Evolutionary conservation across 2,329 filamentous ascomycete species (phyloP).

Genomic region (Aspergillus sp.): DNA sequence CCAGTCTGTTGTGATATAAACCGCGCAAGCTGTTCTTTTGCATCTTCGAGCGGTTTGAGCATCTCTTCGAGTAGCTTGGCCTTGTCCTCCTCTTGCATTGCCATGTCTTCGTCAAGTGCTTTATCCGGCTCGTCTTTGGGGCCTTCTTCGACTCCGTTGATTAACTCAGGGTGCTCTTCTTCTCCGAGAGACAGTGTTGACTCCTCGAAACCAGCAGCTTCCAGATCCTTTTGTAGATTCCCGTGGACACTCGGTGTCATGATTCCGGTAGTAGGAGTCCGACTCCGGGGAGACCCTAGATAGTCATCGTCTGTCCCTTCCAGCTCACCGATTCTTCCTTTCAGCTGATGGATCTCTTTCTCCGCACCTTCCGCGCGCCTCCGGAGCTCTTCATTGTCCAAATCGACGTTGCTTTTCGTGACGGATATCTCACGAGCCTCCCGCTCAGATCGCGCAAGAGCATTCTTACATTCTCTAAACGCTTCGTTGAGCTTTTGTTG

Average conservation of each 20-base stretch:
- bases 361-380: constrained; percentile 42
- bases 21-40: constrained; percentile 42
- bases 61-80: constrained; percentile 41
- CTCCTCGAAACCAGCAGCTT: constrained; percentile 40
- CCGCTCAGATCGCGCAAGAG: constrained; percentile 49
- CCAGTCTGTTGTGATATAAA: constrained; percentile 37
- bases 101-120: constrained; percentile 13
- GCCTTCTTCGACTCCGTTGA: constrained; percentile 37
- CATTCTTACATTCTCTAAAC: constrained; percentile 46
- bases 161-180: constrained; percentile 40
- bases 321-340: constrained; percentile 44
- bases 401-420: constrained; percentile 49
- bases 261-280: constrained; percentile 37
- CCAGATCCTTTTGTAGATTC: constrained; percentile 44
- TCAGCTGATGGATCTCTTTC: constrained; percentile 43
- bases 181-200: constrained; percentile 38
- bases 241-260: constrained; percentile 41
- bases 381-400: constrained; percentile 49
- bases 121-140: constrained; percentile 35
- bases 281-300: constrained; percentile 41
- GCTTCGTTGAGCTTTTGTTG: constrained; percentile 41
- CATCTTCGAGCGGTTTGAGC: constrained; percentile 40
- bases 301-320: constrained; percentile 44
- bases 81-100: constrained; percentile 39
- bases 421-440: constrained; percentile 49